A percentile compares a stretch with the other conserved stretches of the same genome.
Evolutionary conservation across 306 rosid species (phyloP).

Genomic region (Rubus idaeus): DNA sequence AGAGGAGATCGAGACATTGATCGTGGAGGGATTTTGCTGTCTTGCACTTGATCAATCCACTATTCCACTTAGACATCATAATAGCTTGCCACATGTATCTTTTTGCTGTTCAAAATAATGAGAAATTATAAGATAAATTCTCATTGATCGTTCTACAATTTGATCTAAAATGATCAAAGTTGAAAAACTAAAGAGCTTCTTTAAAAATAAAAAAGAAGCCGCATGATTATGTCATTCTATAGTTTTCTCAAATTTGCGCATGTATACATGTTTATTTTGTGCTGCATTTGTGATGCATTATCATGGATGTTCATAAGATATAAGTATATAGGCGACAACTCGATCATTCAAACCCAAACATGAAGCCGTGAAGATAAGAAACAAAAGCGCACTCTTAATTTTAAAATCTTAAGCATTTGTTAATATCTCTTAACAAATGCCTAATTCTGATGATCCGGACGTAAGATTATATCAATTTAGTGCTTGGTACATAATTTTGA

Average conservation of each 20-base stretch:
- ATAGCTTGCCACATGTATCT: not conserved
- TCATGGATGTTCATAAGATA: too few species aligned
- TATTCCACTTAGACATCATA: not conserved
- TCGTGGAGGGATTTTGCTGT: constrained; percentile 20
- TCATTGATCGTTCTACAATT: not conserved
- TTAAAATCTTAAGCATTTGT: too few species aligned
- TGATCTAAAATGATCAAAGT: not conserved
- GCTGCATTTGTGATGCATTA: too few species aligned
- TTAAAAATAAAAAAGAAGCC: not conserved
- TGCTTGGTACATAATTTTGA: not conserved
- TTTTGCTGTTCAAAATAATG: not conserved
- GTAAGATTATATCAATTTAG: not conserved
- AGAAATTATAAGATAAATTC: not conserved
- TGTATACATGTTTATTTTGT: too few species aligned
- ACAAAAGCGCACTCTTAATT: too few species aligned
- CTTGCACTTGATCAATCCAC: constrained; percentile 6
- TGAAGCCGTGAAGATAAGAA: too few species aligned
- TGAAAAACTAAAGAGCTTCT: too few species aligned
- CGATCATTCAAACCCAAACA: too few species aligned
- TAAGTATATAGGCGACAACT: too few species aligned
- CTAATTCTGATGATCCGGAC: not conserved
- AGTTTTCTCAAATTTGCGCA: not conserved
- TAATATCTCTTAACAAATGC: not conserved
- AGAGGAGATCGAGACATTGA: not conserved
- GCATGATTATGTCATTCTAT: not conserved